A percentile compares a stretch with the other conserved stretches of the same genome.
Evolutionary conservation across 2,329 filamentous ascomycete genomes (phyloP).

Genomic region (Fusarium cicatricum): DNA sequence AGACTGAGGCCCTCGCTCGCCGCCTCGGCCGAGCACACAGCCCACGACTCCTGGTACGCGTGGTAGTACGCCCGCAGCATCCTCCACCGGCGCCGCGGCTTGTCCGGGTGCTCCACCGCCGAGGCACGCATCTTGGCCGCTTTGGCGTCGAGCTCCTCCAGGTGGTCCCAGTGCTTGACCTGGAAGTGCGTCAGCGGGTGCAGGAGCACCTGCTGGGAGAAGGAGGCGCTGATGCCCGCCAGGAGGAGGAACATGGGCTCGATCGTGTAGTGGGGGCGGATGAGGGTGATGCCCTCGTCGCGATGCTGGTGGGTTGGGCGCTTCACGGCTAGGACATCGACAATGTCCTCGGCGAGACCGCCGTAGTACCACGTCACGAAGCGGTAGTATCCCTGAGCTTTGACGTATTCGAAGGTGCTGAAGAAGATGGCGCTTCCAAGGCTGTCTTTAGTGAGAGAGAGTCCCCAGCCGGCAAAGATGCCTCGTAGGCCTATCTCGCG

Average conservation of each 20-base stretch:
- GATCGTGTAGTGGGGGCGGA: slow-evolving; percentile 77
- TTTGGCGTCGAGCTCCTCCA: slow-evolving; percentile 75
- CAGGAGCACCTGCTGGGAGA: slow-evolving; percentile 73
- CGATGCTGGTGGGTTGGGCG: slow-evolving; percentile 46
- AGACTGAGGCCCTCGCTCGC: slow-evolving; percentile 63
- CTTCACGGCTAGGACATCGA: slow-evolving; percentile 59
- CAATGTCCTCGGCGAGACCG: slow-evolving; percentile 59
- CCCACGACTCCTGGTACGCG: slow-evolving; percentile 74
- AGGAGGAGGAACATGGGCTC: slow-evolving; percentile 76
- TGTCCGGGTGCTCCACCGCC: slow-evolving; percentile 42
- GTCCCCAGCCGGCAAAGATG: slow-evolving; percentile 76
- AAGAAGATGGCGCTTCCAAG: slow-evolving; percentile 78
- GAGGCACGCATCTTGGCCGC: slow-evolving; percentile 56
- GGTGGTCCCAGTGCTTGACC: slow-evolving; percentile 74
- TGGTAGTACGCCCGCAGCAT: slow-evolving; percentile 73
- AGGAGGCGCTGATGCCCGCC: slow-evolving; percentile 73
- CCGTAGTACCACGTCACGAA: slow-evolving; percentile 78
- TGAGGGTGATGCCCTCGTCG: slow-evolving; percentile 55
- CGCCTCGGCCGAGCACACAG: slow-evolving; percentile 67
- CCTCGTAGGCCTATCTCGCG: slow-evolving; percentile 76
- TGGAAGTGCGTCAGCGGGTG: slow-evolving; percentile 77
- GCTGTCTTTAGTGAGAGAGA: slow-evolving; percentile 75
- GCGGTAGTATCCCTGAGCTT: slow-evolving; percentile 74
- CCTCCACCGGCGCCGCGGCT: slow-evolving; percentile 52
- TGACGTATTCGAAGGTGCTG: slow-evolving; percentile 77